Conservation (phyloP, 169 alveolate genomes). For the Cyclospora cayetanensis region DNA sequence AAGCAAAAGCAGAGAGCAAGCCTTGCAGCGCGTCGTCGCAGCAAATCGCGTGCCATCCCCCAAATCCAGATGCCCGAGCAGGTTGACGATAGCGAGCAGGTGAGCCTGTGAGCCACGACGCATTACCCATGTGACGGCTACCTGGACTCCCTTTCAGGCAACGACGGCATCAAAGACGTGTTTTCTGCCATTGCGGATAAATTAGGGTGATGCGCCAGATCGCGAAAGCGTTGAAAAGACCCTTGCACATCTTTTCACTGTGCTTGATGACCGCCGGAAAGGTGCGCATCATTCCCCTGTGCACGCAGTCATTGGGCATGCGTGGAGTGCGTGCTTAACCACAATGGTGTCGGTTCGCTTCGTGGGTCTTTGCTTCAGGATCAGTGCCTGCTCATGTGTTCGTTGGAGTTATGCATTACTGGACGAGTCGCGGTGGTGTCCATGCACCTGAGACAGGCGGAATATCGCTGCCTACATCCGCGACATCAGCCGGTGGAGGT, state of each 20-base stretch:
- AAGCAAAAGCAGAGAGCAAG: conserved; percentile 51
- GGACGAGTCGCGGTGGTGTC: background rate
- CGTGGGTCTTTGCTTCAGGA: conserved; percentile 3
- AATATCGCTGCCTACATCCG: background rate
- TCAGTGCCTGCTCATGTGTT: conserved; percentile 65
- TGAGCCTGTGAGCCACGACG: background rate
- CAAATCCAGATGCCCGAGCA: background rate
- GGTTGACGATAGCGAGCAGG: conserved; percentile 50
- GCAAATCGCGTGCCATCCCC: conserved; percentile 3
- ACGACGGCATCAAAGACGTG: background rate
- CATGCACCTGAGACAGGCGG: background rate
- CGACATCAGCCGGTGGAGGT: conserved; percentile 1
- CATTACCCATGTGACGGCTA: background rate
- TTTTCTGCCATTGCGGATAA: background rate
- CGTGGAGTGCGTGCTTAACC: conserved; percentile 43
- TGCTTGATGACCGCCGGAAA: conserved; percentile 69
- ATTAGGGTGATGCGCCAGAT: conserved; percentile 69
- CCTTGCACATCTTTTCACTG: conserved; percentile 69
- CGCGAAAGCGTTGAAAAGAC: conserved; percentile 70
- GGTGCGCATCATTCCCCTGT: too few species aligned
- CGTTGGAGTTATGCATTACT: conserved; percentile 52
- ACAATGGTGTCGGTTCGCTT: conserved; percentile 50
- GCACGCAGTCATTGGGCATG: background rate
- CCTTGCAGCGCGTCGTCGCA: conserved; percentile 60
- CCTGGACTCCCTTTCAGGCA: background rate